Evolutionary conservation across 2,329 filamentous ascomycete genomes (phyloP).

Genomic region (Botrytis deweyae): DNA sequence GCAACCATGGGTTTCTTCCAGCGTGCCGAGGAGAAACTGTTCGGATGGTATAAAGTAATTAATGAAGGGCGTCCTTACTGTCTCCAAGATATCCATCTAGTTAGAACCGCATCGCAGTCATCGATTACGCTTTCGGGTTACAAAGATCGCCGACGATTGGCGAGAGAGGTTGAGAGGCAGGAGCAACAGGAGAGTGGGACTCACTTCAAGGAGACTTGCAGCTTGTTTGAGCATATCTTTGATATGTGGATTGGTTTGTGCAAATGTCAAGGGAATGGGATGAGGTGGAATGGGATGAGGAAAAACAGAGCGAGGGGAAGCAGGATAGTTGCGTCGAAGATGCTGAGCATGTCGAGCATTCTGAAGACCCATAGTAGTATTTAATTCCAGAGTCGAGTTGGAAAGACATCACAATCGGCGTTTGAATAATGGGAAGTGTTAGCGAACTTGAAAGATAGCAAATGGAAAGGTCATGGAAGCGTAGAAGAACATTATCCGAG

Average conservation of each 20-base stretch:
- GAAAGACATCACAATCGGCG: background rate
- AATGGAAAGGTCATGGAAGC: background rate
- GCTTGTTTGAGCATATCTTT: background rate
- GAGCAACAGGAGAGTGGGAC: no score
- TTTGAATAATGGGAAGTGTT: background rate
- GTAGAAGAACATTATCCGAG: background rate
- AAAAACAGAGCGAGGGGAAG: background rate
- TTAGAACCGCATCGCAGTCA: fast-evolving
- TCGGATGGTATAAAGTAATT: background rate
- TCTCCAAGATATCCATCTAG: background rate
- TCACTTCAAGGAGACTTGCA: background rate
- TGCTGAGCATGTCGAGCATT: background rate
- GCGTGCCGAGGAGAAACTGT: background rate
- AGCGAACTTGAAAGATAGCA: background rate
- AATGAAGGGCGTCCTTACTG: background rate
- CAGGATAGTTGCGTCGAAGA: background rate
- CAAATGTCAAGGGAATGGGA: background rate
- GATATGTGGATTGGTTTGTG: background rate
- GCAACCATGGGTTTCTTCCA: background rate
- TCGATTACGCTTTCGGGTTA: background rate
- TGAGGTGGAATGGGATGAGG: no score
- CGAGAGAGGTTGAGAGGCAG: no score
- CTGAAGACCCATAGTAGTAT: background rate
- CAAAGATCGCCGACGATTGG: background rate
- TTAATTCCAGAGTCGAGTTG: background rate